Evolutionary conservation across 371 early-diverging fungal species (phyloP).

Genomic region (Mortierella sp.): DNA sequence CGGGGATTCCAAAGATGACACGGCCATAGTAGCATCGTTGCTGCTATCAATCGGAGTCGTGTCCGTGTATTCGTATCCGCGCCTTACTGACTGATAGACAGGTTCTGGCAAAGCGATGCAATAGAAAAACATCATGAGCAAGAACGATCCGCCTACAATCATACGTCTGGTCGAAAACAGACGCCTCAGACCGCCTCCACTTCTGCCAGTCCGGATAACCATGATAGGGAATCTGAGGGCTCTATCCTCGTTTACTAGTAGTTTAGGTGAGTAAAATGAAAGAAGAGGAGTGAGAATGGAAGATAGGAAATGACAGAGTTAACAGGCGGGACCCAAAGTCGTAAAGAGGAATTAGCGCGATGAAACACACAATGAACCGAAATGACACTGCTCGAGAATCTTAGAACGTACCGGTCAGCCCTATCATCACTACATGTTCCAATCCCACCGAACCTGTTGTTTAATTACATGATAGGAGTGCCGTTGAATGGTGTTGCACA

Average conservation of each 20-base stretch:
- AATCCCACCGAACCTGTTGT: too few relatives aligned
- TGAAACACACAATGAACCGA: not conserved
- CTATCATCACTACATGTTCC: too few relatives aligned
- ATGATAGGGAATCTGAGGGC: constrained; percentile 2
- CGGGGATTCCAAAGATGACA: not conserved
- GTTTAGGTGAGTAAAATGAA: not conserved
- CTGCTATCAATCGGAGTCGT: not conserved
- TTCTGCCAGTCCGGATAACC: constrained; percentile 18
- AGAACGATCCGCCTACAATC: constrained; percentile 16
- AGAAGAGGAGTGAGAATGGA: not conserved
- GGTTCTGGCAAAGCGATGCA: constrained; percentile 25
- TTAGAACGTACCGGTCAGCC: too few relatives aligned
- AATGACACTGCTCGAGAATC: too few relatives aligned
- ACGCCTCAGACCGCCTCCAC: constrained; percentile 1
- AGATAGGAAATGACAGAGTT: not conserved
- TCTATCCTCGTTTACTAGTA: not conserved
- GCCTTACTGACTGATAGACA: not conserved
- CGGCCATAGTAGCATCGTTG: too few relatives aligned
- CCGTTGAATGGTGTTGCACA: too few relatives aligned
- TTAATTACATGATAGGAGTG: too few relatives aligned
- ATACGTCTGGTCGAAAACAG: constrained; percentile 14
- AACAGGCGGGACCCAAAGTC: not conserved
- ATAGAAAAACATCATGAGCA: constrained; percentile 21
- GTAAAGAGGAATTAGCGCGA: not conserved
- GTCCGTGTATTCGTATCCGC: not conserved